Evolutionary conservation across 2,329 filamentous ascomycete species (phyloP).

Genomic region (Seiridium unicorne): DNA sequence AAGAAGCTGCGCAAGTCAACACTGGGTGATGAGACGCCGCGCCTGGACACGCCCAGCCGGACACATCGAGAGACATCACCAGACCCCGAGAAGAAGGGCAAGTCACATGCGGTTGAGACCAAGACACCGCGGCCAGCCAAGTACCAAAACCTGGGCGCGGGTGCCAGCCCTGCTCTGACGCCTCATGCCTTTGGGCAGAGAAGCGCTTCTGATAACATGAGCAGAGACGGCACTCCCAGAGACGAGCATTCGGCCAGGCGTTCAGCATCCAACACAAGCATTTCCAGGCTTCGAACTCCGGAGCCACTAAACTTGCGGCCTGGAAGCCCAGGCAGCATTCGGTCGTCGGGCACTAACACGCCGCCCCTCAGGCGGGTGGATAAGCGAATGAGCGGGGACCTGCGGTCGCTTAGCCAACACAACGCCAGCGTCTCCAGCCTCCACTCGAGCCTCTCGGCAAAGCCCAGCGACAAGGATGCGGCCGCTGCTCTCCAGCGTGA

Average conservation of each 20-base stretch:
- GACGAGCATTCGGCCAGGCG: slow-evolving; percentile 29
- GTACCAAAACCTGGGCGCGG: slow-evolving; percentile 16
- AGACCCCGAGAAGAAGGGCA: slow-evolving; percentile 6
- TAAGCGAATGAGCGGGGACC: slow-evolving; percentile 70
- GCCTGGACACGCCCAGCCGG: slow-evolving; percentile 13
- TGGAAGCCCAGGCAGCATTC: slow-evolving; percentile 56
- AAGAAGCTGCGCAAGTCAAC: slow-evolving; percentile 19
- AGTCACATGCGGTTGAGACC: slow-evolving; percentile 12
- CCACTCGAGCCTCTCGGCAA: slow-evolving; percentile 6
- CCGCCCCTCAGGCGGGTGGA: slow-evolving; percentile 67
- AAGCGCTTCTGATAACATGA: slow-evolving; percentile 39
- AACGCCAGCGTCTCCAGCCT: slow-evolving; percentile 26
- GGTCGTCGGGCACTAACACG: slow-evolving; percentile 50
- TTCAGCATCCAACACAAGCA: slow-evolving; percentile 52
- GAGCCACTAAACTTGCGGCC: slow-evolving; percentile 57
- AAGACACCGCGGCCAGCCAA: slow-evolving; percentile 17
- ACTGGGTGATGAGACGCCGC: slow-evolving; percentile 23
- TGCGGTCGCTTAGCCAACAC: slow-evolving; percentile 65
- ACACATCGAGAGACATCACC: slow-evolving; percentile 9
- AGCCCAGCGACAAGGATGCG: slow-evolving; percentile 9
- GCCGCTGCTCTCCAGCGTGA: slow-evolving; percentile 22
- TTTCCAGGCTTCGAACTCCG: slow-evolving; percentile 50
- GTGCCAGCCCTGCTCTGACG: slow-evolving; percentile 15
- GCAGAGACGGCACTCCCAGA: slow-evolving; percentile 18
- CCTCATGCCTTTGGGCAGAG: slow-evolving; percentile 17